Conservation (phyloP, 805 yeast species). For the Schwanniomyces polymorphus region DNA sequence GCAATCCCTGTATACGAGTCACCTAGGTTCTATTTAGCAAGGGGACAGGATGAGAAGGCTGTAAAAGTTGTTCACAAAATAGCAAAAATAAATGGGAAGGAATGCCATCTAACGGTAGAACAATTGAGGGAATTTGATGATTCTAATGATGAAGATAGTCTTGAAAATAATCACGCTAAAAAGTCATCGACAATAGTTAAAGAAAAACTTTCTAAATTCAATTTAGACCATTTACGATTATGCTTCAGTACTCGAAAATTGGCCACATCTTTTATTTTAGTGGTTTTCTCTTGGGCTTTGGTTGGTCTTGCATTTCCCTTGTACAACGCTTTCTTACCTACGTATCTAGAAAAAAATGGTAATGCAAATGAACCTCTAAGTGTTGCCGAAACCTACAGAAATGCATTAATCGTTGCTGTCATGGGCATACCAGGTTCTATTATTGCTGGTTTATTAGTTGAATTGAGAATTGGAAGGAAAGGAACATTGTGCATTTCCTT, state of each 20-base stretch:
- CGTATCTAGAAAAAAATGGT: slow-evolving; percentile 47
- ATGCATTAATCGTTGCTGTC: slow-evolving; percentile 29
- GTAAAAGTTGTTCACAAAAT: slow-evolving; percentile 41
- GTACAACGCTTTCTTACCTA: slow-evolving; percentile 54
- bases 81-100: slow-evolving; percentile 46
- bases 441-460: slow-evolving; percentile 32
- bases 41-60: slow-evolving; percentile 53
- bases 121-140: slow-evolving; percentile 47
- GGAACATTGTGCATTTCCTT: slow-evolving; percentile 57
- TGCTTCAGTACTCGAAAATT: slow-evolving; percentile 48
- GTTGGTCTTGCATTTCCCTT: slow-evolving; percentile 61
- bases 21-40: slow-evolving; percentile 54
- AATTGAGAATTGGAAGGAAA: slow-evolving; percentile 49
- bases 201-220: slow-evolving; percentile 20
- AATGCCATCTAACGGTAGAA: slow-evolving; percentile 43
- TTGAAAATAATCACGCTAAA: slow-evolving; percentile 6
- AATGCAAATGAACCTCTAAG: slow-evolving; percentile 24
- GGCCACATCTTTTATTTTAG: slow-evolving; percentile 43
- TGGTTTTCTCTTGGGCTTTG: slow-evolving; percentile 52
- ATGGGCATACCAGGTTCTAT: slow-evolving; percentile 35
- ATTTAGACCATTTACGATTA: slow-evolving; percentile 38
- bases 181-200: slow-evolving; percentile 1
- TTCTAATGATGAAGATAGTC: slow-evolving; percentile 4
- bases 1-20: slow-evolving; percentile 49
- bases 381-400: slow-evolving; percentile 31